Base-by-base conservation (phyloP, 2,329 filamentous ascomycete genomes). In the Aspergillus pseudoterreus region DNA sequence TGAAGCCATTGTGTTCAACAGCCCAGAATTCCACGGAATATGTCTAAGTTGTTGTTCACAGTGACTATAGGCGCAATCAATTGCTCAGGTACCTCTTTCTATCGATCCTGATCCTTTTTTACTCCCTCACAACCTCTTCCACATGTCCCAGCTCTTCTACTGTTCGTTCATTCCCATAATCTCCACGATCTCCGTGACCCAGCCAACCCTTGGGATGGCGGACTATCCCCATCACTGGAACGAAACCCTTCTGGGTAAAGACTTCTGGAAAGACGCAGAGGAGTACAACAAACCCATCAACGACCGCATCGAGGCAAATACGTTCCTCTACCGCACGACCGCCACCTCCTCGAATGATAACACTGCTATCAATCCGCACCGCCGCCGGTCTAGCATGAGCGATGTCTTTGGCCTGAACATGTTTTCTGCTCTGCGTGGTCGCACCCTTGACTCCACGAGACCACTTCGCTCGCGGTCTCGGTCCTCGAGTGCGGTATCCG, bases 221-320 rank as follows among this genome's bases (percentile, higher is more conserved):
- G 53, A 57, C n/a, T 54, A 57, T 47, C 48, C 57, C 9, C 43
- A 21, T 4, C 63, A 66, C 47, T 67, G 65, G 66, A 49, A 57
- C 9, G 43, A 33, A 10, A 62, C 63, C 8, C 60, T 68, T 1
- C 52, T 67, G 24, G 66, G 65, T 14, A 45, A 50, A 19, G 58
- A 53, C 2, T 68, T 68, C 53, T 68, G 65, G 65, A 61, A 54
- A 51, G 61, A 65, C 35, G 58, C 60, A 19, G 61, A 63, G 12
- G 35, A 49, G 4, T 56, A 51, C 39, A 61, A 59, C 38, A 45
- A 56, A 35, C 27, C 50, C 21, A 51, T 53, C 27, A 45, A 60
- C 27, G 52, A 58, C 39, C 41, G 45, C 15, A 57, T 63, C 15
- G 57, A 63, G 36, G 52, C 50, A 9, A 48, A 57, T 54, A 27